phyloP scores from a whole-genome alignment of 2,329 filamentous ascomycete genomes.

The Alternaria incomplexa region DNA sequence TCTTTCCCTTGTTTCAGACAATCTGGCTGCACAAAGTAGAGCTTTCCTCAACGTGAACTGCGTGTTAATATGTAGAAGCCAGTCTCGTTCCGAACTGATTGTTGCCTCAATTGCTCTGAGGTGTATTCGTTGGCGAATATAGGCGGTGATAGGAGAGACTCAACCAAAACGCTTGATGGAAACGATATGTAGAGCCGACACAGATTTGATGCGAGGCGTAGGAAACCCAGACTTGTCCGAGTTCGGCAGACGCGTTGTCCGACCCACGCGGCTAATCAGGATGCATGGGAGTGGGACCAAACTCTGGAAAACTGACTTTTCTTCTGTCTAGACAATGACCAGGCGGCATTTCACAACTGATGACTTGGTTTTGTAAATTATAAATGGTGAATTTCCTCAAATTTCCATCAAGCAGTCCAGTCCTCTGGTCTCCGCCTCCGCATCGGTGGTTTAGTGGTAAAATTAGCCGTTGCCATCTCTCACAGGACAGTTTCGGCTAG shows the following conservation, averaged over 20 bases:
- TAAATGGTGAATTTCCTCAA: rapidly evolving
- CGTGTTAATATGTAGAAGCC: background rate
- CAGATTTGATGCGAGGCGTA: background rate
- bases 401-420: background rate
- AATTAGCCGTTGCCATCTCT: slow-evolving; percentile 33
- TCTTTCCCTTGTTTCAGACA: too few relatives aligned
- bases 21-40: too few relatives aligned
- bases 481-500: slow-evolving; percentile 22
- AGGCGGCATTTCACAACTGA: too few relatives aligned
- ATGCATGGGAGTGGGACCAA: background rate
- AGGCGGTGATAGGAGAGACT: background rate
- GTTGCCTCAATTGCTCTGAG: background rate
- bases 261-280: background rate
- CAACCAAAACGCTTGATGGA: background rate
- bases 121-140: background rate
- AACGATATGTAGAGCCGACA: background rate
- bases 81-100: background rate
- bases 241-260: background rate
- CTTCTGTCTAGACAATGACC: background rate
- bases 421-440: background rate
- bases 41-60: background rate
- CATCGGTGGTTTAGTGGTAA: slow-evolving; percentile 38
- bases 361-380: too few relatives aligned
- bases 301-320: background rate
- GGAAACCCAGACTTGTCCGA: background rate